These are phyloP conservation scores for Rhodotorula graminis DNA, from an alignment of 768 basidiomycete species.

Conservation along the genomic window DNA sequence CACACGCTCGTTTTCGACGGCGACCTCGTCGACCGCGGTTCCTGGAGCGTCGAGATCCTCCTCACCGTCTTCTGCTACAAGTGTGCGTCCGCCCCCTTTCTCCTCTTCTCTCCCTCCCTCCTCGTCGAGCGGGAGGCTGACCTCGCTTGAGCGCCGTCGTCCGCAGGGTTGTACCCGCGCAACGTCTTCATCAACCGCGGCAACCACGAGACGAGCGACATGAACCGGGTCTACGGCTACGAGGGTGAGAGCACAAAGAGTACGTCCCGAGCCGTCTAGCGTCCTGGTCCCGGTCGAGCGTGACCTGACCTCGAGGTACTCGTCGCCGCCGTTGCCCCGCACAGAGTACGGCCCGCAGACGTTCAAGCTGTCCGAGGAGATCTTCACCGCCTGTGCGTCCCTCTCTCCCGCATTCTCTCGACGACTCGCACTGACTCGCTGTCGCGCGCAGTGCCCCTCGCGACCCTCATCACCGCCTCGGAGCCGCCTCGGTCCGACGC, in stretches of 20 bases:
- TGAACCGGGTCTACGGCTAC: slow-evolving; percentile 84
- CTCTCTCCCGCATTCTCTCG: not conserved
- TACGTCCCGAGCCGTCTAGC: no score
- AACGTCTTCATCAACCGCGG: slow-evolving; percentile 90
- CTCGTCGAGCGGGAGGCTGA: not conserved
- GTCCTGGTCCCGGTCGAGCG: no score
- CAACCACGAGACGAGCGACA: slow-evolving; percentile 94
- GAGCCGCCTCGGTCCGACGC: slow-evolving; percentile 54
- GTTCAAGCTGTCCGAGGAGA: slow-evolving; percentile 77
- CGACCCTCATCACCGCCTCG: slow-evolving; percentile 75
- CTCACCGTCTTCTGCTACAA: slow-evolving; percentile 91
- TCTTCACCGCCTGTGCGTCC: slow-evolving; percentile 72
- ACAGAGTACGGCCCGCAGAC: slow-evolving; percentile 63
- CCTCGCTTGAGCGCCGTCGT: not conserved
- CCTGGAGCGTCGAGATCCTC: slow-evolving; percentile 89
- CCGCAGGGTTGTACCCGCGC: slow-evolving; percentile 79
- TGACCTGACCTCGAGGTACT: not conserved
- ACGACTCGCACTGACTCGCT: not conserved
- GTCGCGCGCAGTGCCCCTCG: slow-evolving; percentile 66
- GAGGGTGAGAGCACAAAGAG: slow-evolving; percentile 56
- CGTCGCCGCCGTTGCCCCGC: slow-evolving; percentile 58
- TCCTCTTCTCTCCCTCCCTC: not conserved
- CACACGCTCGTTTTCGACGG: slow-evolving; percentile 88
- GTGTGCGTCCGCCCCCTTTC: slow-evolving; percentile 47
- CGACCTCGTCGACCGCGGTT: slow-evolving; percentile 96